Evolutionary conservation across 345 rosid genomes (phyloP).

Genomic region (Eucalyptus regnans): DNA sequence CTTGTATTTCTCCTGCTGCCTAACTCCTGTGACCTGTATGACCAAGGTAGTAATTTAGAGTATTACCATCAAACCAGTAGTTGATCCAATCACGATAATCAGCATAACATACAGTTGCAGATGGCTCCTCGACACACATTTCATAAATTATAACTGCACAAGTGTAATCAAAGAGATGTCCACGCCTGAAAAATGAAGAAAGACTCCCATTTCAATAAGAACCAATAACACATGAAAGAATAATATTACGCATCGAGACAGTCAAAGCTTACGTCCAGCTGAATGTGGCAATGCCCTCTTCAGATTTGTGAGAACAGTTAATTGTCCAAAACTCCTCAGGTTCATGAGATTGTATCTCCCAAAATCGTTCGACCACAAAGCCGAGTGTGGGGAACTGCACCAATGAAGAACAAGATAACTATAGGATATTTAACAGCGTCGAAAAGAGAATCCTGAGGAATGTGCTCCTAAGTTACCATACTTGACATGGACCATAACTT

Average conservation of each 20-base stretch:
- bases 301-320: constrained; percentile 76
- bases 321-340: constrained; percentile 95
- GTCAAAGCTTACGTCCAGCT: constrained; percentile 62
- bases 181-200: constrained; percentile 58
- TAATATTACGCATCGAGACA: not conserved
- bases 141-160: constrained; percentile 72
- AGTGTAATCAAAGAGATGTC: constrained; percentile 83
- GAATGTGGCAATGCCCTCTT: constrained; percentile 71
- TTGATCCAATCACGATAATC: not conserved
- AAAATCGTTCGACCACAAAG: constrained; percentile 86
- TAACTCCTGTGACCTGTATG: constrained; percentile 71
- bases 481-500: constrained; percentile 99
- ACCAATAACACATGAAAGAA: not conserved
- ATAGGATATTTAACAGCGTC: not conserved
- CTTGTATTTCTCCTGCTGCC: constrained; percentile 62
- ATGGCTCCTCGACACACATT: constrained; percentile 87
- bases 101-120: constrained; percentile 63
- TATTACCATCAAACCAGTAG: not conserved
- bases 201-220: not conserved
- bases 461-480: constrained; percentile 9
- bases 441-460: not conserved
- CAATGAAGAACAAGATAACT: not conserved
- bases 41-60: not conserved
- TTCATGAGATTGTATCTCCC: constrained; percentile 96
- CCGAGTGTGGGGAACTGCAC: constrained; percentile 91